Base-by-base conservation (phyloP, 225 moss, liverwort and hornwort genomes). In the Takakia lepidozioides region DNA sequence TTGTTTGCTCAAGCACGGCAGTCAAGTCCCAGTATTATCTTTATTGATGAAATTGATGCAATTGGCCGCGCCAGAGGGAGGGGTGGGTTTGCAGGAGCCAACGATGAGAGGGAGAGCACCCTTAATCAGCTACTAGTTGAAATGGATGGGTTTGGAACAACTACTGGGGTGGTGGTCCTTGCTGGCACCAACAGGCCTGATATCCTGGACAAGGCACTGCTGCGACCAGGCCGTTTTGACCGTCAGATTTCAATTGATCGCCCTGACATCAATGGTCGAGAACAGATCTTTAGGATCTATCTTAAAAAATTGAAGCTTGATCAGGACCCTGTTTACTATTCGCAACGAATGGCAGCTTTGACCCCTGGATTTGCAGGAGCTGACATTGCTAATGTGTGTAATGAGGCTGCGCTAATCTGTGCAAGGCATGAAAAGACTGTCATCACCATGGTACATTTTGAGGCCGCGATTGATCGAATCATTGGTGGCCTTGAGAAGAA, bases 311-410 rank as follows among this genome's bases (percentile, higher is more conserved):
- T 98, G 26, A 98, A 91, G 57, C 61, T 98, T 46, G 87, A 98
- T 54, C 81, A 90, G 51, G 91, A 98, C 25, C 82, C 85, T 50
- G 54, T 82, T 20, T 98, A 83, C 50, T 98, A 98, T 64, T 98
- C 98, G 17, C 90, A 98, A 59, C 68, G 91, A 23, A 78, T 98
- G 75, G 98, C 91, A 29, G 98, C 98, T 54, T 59, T 98, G 28
- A 98, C 98, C 49, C 98, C 98, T 49, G 91, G 98, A 27, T 98
- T 98, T 70, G 98, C 98, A 21, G 98, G 98, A 60, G 98, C 98
- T 42, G 98, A 98, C 60, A 90, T 98, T 54, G 91, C 98, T 16
- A 98, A 98, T 56, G 98, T 98, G 14, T 91, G 91, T 64, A 98
- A 98, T 26, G 98, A 98, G 71, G 98, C 91, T 62, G 98, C 98